Base-by-base conservation (phyloP, 1,139 yeast species). In the Protomyces inundatus region DNA sequence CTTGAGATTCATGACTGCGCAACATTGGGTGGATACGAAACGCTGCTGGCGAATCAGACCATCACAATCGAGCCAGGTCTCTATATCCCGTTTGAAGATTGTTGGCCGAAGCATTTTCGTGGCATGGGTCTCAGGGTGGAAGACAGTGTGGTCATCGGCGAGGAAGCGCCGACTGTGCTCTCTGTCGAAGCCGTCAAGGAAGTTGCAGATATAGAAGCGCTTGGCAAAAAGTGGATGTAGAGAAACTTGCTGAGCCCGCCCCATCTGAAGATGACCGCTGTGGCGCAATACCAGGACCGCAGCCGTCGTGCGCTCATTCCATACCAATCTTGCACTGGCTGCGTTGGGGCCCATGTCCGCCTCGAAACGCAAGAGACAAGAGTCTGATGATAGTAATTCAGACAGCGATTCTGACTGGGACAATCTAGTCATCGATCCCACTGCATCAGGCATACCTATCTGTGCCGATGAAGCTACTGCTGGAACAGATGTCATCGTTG, bases 111-210 rank as follows among this genome's bases (percentile, higher is more conserved):
- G 68, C 84, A 84, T 71, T 91, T 83, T 77, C 87, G 90, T 70
- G 95, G 95, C 32, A 87, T 95, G 66, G 99, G 98, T 1, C 87
- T 95, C 34, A 83, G 99, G 71, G 88, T 95, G 42, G 99, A 95
- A 74, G 99, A 95, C 76, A 93, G 93, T 73, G 80, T 77, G 12
- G 79, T 88, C 39, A 93, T 88, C 0, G 85, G 93, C 36, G 95
- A 95, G 0, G 75, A 81, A 39, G 81, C 80, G 68, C 86, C 85
- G 30, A 84, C 85, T 16, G 71, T 80, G 60, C 78, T 93, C 69
- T 87, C 97, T 0, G 83, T 82, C 12, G 91, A 87, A 66, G 93
- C 97, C 48, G 86, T 85, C 10, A 93, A 93, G 74, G 98, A 91
- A 72, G 80, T 91, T 40, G 81, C 71, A 0, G 97, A 90, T 71